Evolutionary conservation across 768 basidiomycete species (phyloP).

Genomic region (Pleurotus djamor): DNA sequence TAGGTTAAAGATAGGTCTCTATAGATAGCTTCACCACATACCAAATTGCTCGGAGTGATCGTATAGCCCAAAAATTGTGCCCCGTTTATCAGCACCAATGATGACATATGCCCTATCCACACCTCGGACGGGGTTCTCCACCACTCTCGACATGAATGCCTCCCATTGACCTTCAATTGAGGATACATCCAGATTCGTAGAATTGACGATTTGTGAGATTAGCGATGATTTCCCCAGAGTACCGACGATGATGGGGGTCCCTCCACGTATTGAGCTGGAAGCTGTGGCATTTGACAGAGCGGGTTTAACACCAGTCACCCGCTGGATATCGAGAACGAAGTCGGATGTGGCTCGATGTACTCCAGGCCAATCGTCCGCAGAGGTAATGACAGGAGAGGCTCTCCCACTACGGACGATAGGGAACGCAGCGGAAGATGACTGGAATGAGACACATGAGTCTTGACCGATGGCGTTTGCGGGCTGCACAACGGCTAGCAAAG

Average conservation of each 20-base stretch:
- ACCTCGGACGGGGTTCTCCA: constrained; percentile 55
- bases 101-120: constrained; percentile 64
- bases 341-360: constrained; percentile 59
- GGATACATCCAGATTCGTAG: constrained; percentile 52
- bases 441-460: constrained; percentile 43
- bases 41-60: constrained; percentile 73
- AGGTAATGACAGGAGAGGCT: constrained; percentile 48
- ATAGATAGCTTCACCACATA: constrained; percentile 10
- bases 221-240: constrained; percentile 58
- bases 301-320: constrained; percentile 55
- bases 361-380: constrained; percentile 60
- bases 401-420: constrained; percentile 40
- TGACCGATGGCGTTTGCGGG: constrained; percentile 44
- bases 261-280: constrained; percentile 23
- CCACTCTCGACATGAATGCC: constrained; percentile 48
- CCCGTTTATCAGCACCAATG: constrained; percentile 67
- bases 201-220: constrained; percentile 49
- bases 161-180: constrained; percentile 68
- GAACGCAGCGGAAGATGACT: constrained; percentile 33
- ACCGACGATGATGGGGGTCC: constrained; percentile 59
- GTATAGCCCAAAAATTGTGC: constrained; percentile 65
- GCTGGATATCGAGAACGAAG: constrained; percentile 60
- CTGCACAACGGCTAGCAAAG: neutral
- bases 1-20: too few species aligned
- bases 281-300: constrained; percentile 49